phyloP scores from a whole-genome alignment of 345 rosid species.

The Physaria fendleri region DNA sequence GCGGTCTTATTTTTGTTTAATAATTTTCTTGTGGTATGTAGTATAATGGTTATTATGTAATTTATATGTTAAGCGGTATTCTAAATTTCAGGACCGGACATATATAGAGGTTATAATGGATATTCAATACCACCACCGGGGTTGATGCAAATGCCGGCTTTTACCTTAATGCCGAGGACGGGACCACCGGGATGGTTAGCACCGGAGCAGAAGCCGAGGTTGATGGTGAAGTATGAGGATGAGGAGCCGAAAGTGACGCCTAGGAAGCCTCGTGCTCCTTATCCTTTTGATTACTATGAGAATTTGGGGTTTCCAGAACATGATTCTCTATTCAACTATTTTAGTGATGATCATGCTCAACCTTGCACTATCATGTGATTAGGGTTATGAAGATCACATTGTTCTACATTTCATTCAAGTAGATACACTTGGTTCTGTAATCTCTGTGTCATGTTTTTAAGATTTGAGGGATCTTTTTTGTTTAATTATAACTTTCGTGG shows the following conservation, averaged over 20 bases:
- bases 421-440: too few relatives aligned
- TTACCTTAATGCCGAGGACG: neutral
- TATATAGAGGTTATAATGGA: too few relatives aligned
- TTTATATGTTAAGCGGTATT: too few relatives aligned
- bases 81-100: too few relatives aligned
- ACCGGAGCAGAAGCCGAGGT: neutral
- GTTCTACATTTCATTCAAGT: too few relatives aligned
- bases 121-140: neutral
- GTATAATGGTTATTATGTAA: too few relatives aligned
- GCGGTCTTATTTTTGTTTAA: too few relatives aligned
- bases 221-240: neutral
- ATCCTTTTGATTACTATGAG: constrained; percentile 16
- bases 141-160: constrained; percentile 13
- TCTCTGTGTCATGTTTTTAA: too few relatives aligned
- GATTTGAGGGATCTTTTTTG: neutral
- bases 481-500: neutral
- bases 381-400: too few relatives aligned
- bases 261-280: constrained; percentile 7
- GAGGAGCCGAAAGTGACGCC: neutral
- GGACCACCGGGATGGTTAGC: constrained; percentile 17
- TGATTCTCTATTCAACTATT: neutral
- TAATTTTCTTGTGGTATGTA: too few relatives aligned
- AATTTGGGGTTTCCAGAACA: neutral
- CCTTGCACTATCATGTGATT: constrained; percentile 23
- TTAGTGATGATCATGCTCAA: constrained; percentile 6